These are phyloP conservation scores for Ambrosia hybrid DNA, from an alignment of 140 eudicot genomes.

Conservation along the genomic window DNA sequence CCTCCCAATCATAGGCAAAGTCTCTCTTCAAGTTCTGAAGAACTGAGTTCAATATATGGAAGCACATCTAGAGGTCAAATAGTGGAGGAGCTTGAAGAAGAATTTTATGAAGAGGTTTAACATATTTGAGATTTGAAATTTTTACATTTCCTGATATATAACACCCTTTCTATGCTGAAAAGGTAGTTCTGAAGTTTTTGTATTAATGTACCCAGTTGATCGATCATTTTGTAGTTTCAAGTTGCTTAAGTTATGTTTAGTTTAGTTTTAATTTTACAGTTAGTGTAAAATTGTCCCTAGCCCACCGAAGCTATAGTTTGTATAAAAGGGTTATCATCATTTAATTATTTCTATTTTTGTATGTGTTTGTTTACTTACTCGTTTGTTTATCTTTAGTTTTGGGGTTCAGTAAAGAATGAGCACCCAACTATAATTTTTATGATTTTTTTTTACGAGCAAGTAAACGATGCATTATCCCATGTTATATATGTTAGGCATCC, in stretches of 20 bases:
- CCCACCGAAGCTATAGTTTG: conserved; percentile 16
- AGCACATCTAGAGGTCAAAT: conserved; percentile 57
- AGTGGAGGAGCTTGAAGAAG: conserved; percentile 84
- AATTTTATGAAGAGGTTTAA: conserved; percentile 87
- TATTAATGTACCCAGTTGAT: not conserved
- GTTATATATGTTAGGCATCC: conserved; percentile 12
- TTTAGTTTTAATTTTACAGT: not conserved
- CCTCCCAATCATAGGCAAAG: conserved; percentile 85
- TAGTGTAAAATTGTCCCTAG: conserved; percentile 6
- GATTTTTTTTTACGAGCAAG: not conserved
- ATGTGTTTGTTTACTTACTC: conserved; percentile 4
- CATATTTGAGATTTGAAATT: conserved; percentile 15
- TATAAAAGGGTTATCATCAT: not conserved
- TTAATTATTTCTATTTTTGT: not conserved
- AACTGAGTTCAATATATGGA: conserved; percentile 83
- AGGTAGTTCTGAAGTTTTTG: conserved; percentile 4
- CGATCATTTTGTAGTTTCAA: not conserved
- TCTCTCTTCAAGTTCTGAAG: conserved; percentile 84
- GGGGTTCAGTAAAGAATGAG: conserved; percentile 3
- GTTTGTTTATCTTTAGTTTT: conserved; percentile 10
- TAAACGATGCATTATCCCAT: conserved; percentile 9
- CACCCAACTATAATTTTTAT: not conserved
- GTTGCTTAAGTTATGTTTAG: conserved; percentile 6
- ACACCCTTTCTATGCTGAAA: conserved; percentile 7
- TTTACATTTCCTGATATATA: conserved; percentile 17